Evolutionary conservation across 768 basidiomycete genomes (phyloP), one percentile per base, ranked within the genome.

Genomic region (Auricularia cornea): DNA sequence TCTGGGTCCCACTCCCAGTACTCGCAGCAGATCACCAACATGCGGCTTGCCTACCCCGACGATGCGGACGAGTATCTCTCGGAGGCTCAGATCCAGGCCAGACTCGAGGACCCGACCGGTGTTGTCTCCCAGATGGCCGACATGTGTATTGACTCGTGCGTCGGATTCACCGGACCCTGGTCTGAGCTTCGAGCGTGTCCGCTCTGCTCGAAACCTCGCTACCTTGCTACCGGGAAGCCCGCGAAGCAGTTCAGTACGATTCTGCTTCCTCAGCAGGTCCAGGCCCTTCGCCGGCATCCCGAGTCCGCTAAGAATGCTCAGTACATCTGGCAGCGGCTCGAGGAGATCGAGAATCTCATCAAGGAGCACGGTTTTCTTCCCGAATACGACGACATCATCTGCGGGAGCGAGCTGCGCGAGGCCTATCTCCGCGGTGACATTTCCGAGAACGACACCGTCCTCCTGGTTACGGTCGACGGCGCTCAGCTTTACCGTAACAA

Each of bases 101-200:
- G 65, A 1, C 65, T 79, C 8, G 62, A 65, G 1, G 62, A 71
- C 1, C 61, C 75, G 23, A 79, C 66, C 33, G 77, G 81, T 0
- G 68, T 83, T 8, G 64, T 72, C 11, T 63, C 76, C 0, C 59
- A 81, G 1, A 10, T 59, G 0, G 60, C 73, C 5, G 72, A 81
- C 62, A 82, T 82, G 78, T 83, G 80, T 48, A 64, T 71, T 0
- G 73, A 79, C 6, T 72, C 73, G 0, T 83, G 81, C 63, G 33
- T 73, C 23, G 76, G 75, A 0, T 83, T 71, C 60, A 78, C 75
- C 0, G 78, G 80, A 0, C 77, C 76, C 0, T 78, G 71, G n/a
- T 57, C 60, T 1, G 31, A 71, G 1, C 62, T 73, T 0, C 68
- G 76, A 0, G 3, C 23, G 0, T 83, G 80, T 60, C 67, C 67